Evolutionary conservation across 2,329 filamentous ascomycete genomes (phyloP), one percentile per base, ranked within the genome.

Genomic region (Cyphellophora europaea): DNA sequence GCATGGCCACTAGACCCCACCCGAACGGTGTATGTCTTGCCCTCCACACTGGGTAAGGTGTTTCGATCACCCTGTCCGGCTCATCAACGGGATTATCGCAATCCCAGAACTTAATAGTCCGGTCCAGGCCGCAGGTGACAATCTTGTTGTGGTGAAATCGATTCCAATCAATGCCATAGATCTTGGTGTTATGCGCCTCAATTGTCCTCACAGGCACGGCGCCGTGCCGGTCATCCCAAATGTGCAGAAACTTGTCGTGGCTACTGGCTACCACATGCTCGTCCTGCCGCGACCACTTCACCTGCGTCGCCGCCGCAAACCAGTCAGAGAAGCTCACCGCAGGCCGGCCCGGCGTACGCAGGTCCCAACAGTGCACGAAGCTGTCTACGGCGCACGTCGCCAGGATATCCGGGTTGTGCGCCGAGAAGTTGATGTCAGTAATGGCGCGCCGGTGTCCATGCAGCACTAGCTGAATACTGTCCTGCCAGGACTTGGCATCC

Each of bases 121-220:
- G 86, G 54, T 95, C 88, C 32, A 95, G 65, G 2, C 88, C 93
- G 57, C 88, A 95, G 3, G 88, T 95, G 5, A 86, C 77, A 33
- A 95, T 67, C 21, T 77, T 79, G 6, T 75, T 79, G 2, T 76
- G 62, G 31, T 78, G 70, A 10, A 80, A 81, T 33, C 89, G 75
- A 53, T 93, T 93, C 89, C 89, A 95, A 58, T 95, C 89, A 19
- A 95, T 69, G 17, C 89, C 89, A 54, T 95, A 95, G 40, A 95
- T 94, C 59, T 94, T 95, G 23, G 87, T 94, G 19, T 75, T 77
- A 51, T 95, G 88, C 0, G 88, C 89, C 52, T 79, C 78, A 43
- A 95, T 93, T 11, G 85, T 89, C 41, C 78, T 79, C 28, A 95
- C 62, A 4, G 88, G 87, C 39, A 77, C 71, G 3, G 82, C 80